Base-by-base conservation (phyloP, 306 rosid species). In the Abrus precatorius region DNA sequence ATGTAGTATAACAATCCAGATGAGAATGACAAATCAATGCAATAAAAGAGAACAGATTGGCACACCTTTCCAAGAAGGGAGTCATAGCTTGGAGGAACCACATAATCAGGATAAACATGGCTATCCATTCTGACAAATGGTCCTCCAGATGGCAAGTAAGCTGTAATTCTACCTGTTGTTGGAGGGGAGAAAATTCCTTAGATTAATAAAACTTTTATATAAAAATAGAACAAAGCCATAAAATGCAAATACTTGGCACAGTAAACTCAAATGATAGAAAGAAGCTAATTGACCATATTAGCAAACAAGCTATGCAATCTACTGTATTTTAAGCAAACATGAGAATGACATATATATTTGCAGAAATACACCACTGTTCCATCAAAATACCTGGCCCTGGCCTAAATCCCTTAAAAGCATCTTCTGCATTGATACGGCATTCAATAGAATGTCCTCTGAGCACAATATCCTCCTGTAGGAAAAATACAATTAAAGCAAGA, bases 101-200 rank as follows among this genome's bases (percentile, higher is more conserved):
- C 98, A 67, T 95, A 95, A 91, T 88, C 97, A 76, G 98, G 93
- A 84, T 95, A 93, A 74, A 95, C 88, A 85, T 95, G 98, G 80
- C 99, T 95, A 85, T 95, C 99, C 99, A 95, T 95, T 87, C 99
- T 89, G 55, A 95, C 99, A 88, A 95, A 95, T 72, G 99, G 99
- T 29, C 99, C 99, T 74, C 99, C 98, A 60, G 99, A 87, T 6
- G 99, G 99, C 87, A 95, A 77, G 88, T 95, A 93, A 44, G 98
- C 90, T 62, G 98, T 93, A 84, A 95, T 95, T 89, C 93, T 95
- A 80, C 99, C 99, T 95, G 94, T 85, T 55, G 77, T 79, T 81
- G 47, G 82, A 77, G 73, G 64, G 41, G 67, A 62, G 55, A 55
- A 85, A 73, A 38, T 53, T 28, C n/a, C 48, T 53, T 55, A 61